Conservation (phyloP, 2,329 filamentous ascomycete genomes). For the Cordyceps cicadae region DNA sequence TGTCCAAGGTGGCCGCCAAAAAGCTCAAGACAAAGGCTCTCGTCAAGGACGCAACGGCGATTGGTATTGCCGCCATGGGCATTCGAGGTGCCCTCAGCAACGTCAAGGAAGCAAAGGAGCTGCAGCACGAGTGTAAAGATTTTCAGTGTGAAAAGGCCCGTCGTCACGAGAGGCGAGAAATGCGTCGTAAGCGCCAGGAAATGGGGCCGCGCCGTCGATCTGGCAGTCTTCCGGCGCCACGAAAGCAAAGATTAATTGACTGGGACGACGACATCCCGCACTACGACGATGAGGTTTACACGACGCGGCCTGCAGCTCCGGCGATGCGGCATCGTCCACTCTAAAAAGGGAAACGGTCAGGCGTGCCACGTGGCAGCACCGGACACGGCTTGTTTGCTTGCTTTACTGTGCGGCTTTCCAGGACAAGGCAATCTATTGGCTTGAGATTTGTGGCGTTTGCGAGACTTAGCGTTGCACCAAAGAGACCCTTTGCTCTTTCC, state of each 20-base stretch:
- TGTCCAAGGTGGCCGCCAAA: conserved; percentile 42
- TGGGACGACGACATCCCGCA: conserved; percentile 35
- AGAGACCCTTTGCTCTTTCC: not conserved
- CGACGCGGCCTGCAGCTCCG: conserved; percentile 1
- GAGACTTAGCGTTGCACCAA: conserved; percentile 7
- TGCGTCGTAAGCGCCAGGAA: conserved; percentile 16
- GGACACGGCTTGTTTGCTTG: not conserved
- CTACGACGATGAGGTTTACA: conserved; percentile 39
- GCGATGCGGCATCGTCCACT: not conserved
- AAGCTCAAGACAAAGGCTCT: conserved; percentile 50
- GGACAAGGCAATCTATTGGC: not conserved
- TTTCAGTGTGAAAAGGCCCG: conserved; percentile 41
- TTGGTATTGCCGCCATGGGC: conserved; percentile 49
- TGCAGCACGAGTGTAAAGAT: conserved; percentile 38
- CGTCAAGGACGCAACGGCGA: conserved; percentile 49
- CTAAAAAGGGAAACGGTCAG: not conserved
- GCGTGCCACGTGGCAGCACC: not conserved
- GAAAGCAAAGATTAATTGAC: conserved; percentile 28
- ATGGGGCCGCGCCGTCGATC: conserved; percentile 32
- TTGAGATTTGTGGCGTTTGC: not conserved
- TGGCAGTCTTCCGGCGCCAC: conserved; percentile 36
- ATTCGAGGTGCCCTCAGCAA: conserved; percentile 49
- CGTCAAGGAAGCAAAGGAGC: conserved; percentile 46
- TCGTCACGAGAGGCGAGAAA: conserved; percentile 40
- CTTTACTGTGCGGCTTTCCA: not conserved